These are phyloP conservation scores for Stemphylium vesicarium DNA, from an alignment of 2,329 filamentous ascomycete species.

Conservation along the genomic window DNA sequence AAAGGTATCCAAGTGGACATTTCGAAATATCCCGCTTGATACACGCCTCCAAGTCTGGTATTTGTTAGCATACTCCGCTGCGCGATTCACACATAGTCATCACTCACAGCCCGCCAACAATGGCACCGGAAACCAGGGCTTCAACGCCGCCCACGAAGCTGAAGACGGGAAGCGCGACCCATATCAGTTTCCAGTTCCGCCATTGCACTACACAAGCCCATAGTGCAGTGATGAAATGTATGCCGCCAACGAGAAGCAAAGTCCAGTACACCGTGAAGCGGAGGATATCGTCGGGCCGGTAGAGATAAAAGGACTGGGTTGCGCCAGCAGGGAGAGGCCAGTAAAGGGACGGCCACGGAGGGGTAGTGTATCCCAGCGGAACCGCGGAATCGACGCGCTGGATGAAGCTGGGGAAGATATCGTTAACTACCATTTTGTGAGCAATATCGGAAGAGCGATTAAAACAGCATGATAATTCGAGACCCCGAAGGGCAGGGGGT, in stretches of 20 bases:
- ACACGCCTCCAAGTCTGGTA: slow-evolving; percentile 75
- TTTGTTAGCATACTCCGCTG: slow-evolving; percentile 9
- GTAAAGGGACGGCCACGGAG: slow-evolving; percentile 81
- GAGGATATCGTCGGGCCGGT: slow-evolving; percentile 79
- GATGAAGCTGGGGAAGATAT: slow-evolving; percentile 48
- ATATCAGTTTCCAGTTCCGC: slow-evolving; percentile 64
- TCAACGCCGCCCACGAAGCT: slow-evolving; percentile 74
- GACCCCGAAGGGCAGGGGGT: neutral
- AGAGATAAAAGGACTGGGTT: slow-evolving; percentile 69
- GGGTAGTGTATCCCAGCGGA: slow-evolving; percentile 68
- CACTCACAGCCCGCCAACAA: slow-evolving; percentile 79
- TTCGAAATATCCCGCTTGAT: slow-evolving; percentile 79
- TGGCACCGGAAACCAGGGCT: slow-evolving; percentile 78
- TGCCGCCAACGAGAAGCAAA: slow-evolving; percentile 74
- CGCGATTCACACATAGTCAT: no score
- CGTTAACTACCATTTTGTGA: slow-evolving; percentile 4
- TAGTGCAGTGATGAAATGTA: slow-evolving; percentile 73
- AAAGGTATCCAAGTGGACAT: slow-evolving; percentile 97
- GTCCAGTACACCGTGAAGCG: slow-evolving; percentile 90
- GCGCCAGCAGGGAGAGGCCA: slow-evolving; percentile 68
- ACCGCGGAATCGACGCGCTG: slow-evolving; percentile 54
- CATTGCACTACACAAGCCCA: slow-evolving; percentile 77
- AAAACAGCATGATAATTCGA: neutral
- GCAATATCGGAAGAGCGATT: neutral
- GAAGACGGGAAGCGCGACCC: slow-evolving; percentile 76